Conservation (phyloP, 2,329 filamentous ascomycete genomes). For the Helminthosporium solani region DNA sequence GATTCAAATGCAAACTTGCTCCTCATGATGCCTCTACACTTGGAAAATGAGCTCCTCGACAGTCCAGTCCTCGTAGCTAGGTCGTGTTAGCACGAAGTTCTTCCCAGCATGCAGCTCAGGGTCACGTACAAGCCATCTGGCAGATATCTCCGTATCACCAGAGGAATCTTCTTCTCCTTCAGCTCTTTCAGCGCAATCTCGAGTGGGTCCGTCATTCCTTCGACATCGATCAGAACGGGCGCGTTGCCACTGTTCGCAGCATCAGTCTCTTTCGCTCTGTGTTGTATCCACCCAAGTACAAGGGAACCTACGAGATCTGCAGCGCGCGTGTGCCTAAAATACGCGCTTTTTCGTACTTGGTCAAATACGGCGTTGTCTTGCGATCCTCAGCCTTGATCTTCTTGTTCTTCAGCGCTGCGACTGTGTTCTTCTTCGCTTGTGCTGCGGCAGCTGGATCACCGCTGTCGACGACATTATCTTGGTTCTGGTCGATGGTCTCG, state of each 20-base stretch:
- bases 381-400: slow-evolving; percentile 87
- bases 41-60: slow-evolving; percentile 80
- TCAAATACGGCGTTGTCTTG: slow-evolving; percentile 97
- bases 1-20: slow-evolving; percentile 34
- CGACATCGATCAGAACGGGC: slow-evolving; percentile 91
- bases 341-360: slow-evolving; percentile 94
- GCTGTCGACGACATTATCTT: slow-evolving; percentile 46
- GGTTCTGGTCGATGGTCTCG: slow-evolving; percentile 31
- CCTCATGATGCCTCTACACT: slow-evolving; percentile 16
- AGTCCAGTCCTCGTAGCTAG: slow-evolving; percentile 97
- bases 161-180: slow-evolving; percentile 95
- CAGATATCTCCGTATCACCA: slow-evolving; percentile 92
- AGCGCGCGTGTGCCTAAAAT: slow-evolving; percentile 90
- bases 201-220: slow-evolving; percentile 95
- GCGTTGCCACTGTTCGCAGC: slow-evolving; percentile 78
- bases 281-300: not conserved
- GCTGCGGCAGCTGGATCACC: slow-evolving; percentile 56
- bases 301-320: slow-evolving; percentile 77
- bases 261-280: slow-evolving; percentile 15
- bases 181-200: slow-evolving; percentile 98
- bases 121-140: slow-evolving; percentile 86
- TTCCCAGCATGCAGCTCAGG: not conserved
- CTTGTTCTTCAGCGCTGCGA: slow-evolving; percentile 67
- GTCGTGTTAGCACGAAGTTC: slow-evolving; percentile 16
- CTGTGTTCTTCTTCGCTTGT: slow-evolving; percentile 53